Evolutionary conservation across 139 green algal species (phyloP).

Genomic region (Chlorella sp.): DNA sequence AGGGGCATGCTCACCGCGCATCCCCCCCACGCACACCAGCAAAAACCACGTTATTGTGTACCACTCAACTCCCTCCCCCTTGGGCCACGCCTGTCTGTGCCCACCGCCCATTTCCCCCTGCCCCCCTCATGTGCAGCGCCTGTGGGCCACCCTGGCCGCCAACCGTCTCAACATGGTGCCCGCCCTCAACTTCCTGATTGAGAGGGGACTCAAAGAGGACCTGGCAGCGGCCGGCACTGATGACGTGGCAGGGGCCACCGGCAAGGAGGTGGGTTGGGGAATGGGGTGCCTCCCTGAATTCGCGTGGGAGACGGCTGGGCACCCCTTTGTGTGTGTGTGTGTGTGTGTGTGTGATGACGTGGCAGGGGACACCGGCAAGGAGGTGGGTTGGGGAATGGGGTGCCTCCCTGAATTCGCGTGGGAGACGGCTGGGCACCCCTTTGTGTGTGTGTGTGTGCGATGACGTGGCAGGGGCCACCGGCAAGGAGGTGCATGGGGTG

Average conservation of each 20-base stretch:
- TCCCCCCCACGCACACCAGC: not conserved
- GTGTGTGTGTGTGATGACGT: too few relatives aligned
- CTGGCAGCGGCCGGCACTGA: not conserved
- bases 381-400: not conserved
- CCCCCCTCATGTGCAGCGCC: conserved; percentile 66
- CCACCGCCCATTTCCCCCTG: too few relatives aligned
- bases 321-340: too few relatives aligned
- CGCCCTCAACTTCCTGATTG: conserved; percentile 87
- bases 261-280: conserved; percentile 7
- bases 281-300: not conserved
- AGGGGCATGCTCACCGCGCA: too few relatives aligned
- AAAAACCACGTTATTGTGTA: too few relatives aligned
- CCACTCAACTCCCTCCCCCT: not conserved
- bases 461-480: conserved; percentile 27
- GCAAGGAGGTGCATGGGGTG: conserved; percentile 22
- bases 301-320: not conserved
- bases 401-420: not conserved
- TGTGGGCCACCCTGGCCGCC: conserved; percentile 86
- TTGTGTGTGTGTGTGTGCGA: too few relatives aligned
- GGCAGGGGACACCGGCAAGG: conserved; percentile 33
- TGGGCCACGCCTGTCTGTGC: too few relatives aligned
- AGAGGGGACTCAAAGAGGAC: conserved; percentile 64
- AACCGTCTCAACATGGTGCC: conserved; percentile 87
- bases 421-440: not conserved
- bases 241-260: conserved; percentile 27